phyloP scores from a whole-genome alignment of 306 rosid species.

The Geum urbanum region DNA sequence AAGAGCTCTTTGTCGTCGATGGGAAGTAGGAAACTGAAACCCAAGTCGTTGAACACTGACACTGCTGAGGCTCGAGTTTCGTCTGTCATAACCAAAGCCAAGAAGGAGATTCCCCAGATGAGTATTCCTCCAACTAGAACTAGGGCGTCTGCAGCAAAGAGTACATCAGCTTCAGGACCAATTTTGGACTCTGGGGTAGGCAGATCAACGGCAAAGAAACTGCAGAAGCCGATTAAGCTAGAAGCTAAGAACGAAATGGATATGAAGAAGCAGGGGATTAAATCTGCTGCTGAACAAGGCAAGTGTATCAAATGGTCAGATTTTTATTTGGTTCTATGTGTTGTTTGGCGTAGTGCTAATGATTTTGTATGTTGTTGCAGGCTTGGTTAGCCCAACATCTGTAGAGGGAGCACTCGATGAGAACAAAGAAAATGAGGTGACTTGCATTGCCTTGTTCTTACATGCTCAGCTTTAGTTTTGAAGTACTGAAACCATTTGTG shows the following conservation, averaged over 20 bases:
- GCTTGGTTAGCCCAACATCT: constrained; percentile 30
- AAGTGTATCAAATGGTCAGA: constrained; percentile 8
- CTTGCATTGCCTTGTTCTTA: not conserved
- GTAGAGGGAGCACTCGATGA: constrained; percentile 34
- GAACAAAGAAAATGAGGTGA: constrained; percentile 76
- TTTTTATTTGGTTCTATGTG: not conserved
- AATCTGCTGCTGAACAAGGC: constrained; percentile 43
- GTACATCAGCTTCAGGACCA: constrained; percentile 38
- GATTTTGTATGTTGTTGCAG: constrained; percentile 26
- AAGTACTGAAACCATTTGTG: not conserved
- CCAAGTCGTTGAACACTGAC: constrained; percentile 46
- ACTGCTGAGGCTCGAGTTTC: constrained; percentile 38
- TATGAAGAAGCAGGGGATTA: constrained; percentile 38
- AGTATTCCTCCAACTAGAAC: constrained; percentile 32
- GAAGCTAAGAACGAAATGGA: constrained; percentile 42
- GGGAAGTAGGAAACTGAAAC: constrained; percentile 45
- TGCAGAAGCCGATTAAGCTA: constrained; percentile 47
- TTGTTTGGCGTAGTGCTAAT: constrained; percentile 3
- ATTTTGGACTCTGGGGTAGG: constrained; percentile 32
- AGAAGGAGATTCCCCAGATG: constrained; percentile 40
- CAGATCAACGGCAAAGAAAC: constrained; percentile 35
- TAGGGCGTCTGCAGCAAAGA: constrained; percentile 38
- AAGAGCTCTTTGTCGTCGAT: constrained; percentile 47
- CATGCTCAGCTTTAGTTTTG: not conserved
- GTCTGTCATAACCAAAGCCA: constrained; percentile 33